Evolutionary conservation across 768 basidiomycete species (phyloP), one percentile per base, ranked within the genome.

Genomic region (Lentinula edodes): DNA sequence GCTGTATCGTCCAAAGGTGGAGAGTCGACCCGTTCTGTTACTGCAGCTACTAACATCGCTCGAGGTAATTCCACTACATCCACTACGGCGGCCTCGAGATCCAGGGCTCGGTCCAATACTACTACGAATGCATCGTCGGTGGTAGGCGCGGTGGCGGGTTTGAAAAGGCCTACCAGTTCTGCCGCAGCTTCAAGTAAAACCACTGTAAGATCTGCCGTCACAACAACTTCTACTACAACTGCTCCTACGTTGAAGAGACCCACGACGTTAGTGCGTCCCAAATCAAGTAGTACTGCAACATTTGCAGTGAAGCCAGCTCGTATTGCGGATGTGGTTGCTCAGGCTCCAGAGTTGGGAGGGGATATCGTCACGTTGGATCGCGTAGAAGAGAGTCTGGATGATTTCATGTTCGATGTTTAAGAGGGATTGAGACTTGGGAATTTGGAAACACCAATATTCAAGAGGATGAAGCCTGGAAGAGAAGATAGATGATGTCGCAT

Each of bases 331-430:
- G 48, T 8, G 10, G 15, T 38, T 2, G 13, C 20, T 15, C 43
- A 35, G 35, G 32, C 6, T 39, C 1, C n/a, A 15, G 58, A 60
- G 8, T 23, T 32, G 15, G 55, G 38, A 38, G 54, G 28, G 55
- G 16, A 15, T 57, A 32, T 42, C 15, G 41, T 39, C 16, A 15
- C 1, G 55, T 41, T 57, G n/a, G 41, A 23, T n/a, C 15, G 15
- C 16, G 57, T 35, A 8, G 38, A n/a, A 18, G n/a, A 34, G 28
- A 35, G 5, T 12, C n/a, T 32, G 8, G 58, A 60, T 13, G 58
- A 60, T 39, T 60, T 60, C 34, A 48, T 60, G 58, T 60, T 60
- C 35, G 58, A 60, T 23, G n/a, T 60, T 28, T 60, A 41, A 58
- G 16, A 8, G 16, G 10, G 6, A 13, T 13, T 1, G 46, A 48